Conservation (phyloP, 2,329 filamentous ascomycete genomes). For the Talaromyces islandicus region DNA sequence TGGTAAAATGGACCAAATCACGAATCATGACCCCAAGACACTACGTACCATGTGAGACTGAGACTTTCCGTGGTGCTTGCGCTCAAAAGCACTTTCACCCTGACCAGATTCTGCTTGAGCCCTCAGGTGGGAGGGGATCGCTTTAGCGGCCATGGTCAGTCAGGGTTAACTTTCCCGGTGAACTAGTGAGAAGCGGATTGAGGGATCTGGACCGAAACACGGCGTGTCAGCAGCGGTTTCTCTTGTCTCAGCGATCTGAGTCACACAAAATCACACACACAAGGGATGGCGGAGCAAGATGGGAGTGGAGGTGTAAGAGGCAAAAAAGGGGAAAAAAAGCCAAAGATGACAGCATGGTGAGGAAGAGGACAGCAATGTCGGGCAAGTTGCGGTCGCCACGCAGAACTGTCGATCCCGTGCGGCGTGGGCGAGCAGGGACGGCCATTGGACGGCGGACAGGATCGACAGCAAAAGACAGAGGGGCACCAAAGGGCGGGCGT, state of each 20-base stretch:
- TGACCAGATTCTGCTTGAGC: slow-evolving; percentile 47
- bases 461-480: not conserved
- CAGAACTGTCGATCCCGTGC: slow-evolving; percentile 4
- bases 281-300: not conserved
- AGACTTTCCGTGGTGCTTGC: slow-evolving; percentile 50
- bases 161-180: not conserved
- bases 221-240: not conserved
- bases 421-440: not conserved
- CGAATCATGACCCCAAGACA: too few relatives aligned
- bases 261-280: not conserved
- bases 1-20: not conserved
- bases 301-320: not conserved
- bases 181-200: slow-evolving; percentile 2
- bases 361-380: not conserved
- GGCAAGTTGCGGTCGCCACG: slow-evolving; percentile 1
- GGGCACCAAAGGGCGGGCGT: slow-evolving; percentile 4
- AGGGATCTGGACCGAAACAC: not conserved
- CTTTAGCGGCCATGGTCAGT: slow-evolving; percentile 62
- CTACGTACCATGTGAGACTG: slow-evolving; percentile 51
- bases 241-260: not conserved
- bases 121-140: slow-evolving; percentile 75
- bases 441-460: not conserved
- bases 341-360: slow-evolving; percentile 4
- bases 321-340: not conserved
- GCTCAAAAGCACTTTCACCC: slow-evolving; percentile 30